A percentile compares a stretch with the other conserved stretches of the same genome.
These are phyloP conservation scores for Fusarium sp. DNA, from an alignment of 2,329 filamentous ascomycete genomes.

Conservation along the genomic window DNA sequence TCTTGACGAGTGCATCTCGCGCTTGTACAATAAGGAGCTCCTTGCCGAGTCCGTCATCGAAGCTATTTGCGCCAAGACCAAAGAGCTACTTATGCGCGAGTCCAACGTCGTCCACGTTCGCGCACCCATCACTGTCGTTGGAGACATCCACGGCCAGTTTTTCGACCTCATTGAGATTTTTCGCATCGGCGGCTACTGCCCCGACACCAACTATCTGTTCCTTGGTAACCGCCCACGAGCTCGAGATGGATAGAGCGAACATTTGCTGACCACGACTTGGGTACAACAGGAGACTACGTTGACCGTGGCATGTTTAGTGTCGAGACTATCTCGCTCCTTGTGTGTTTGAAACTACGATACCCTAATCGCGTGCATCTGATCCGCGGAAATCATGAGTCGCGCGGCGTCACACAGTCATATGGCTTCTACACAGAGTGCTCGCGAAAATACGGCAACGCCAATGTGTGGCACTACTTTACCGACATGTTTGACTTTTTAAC, in stretches of 20 bases:
- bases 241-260: neutral
- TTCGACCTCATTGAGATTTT: slow-evolving; percentile 99
- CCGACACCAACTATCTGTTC: slow-evolving; percentile 98
- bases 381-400: slow-evolving; percentile 96
- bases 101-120: slow-evolving; percentile 99
- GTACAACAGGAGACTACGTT: slow-evolving; percentile 84
- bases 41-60: slow-evolving; percentile 98
- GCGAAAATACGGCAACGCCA: slow-evolving; percentile 97
- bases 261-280: slow-evolving; percentile 23
- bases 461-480: slow-evolving; percentile 99
- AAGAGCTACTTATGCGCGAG: slow-evolving; percentile 99
- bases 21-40: slow-evolving; percentile 96
- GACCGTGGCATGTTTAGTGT: slow-evolving; percentile 98
- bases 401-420: slow-evolving; percentile 97
- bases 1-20: slow-evolving; percentile 97
- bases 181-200: slow-evolving; percentile 96
- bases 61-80: slow-evolving; percentile 98
- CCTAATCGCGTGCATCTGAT: slow-evolving; percentile 95
- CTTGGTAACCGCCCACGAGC: slow-evolving; percentile 69
- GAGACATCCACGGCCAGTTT: slow-evolving; percentile 98
- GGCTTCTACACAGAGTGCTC: slow-evolving; percentile 99
- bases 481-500: slow-evolving; percentile 99
- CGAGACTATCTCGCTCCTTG: slow-evolving; percentile 96
- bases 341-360: slow-evolving; percentile 97
- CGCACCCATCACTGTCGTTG: slow-evolving; percentile 95